Base-by-base conservation (phyloP, 164 flowering plant genomes). In the Nymphaea thermarum region DNA sequence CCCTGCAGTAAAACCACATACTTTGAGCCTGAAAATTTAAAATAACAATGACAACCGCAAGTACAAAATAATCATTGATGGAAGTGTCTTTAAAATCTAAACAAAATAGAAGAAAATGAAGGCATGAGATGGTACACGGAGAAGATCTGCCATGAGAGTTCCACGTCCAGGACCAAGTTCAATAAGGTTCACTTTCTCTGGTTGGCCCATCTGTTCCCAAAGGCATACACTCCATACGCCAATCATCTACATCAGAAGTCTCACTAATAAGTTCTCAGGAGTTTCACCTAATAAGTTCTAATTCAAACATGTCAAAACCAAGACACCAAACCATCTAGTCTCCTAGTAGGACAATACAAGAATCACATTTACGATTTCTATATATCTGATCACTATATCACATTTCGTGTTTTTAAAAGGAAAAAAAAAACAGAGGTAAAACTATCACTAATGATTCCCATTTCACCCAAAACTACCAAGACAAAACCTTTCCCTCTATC, bases 111-210 rank as follows among this genome's bases (percentile, higher is more conserved):
- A 55, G 16, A 55, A 55, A 8, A 16, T 10, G 60, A 16, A 10
- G 60, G 10, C 60, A 55, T 55, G 10, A 18, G 55, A 15, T 64
- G 86, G 71, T 85, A 92, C 98, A 72, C 87, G 94, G 66, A 95
- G 93, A 82, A 95, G 93, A 80, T 95, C 99, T 57, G 86, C 98
- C 94, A 92, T 83, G 60, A 95, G 94, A 68, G 99, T 95, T 83
- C 99, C 99, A 75, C 99, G 77, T 47, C 98, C 99, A n/a, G 99
- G 99, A 73, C 99, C 99, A 67, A 95, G 85, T 82, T 95, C 99
- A 66, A 92, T 82, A 15, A 90, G 74, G 77, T 85, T 92, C 65
- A 95, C 90, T 70, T 71, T 81, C 14, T 73, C 71, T 11, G 99
- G 99, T 65, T 74, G 94, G 57, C 98, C 97, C 98, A 95, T 92